phyloP scores from a whole-genome alignment of 805 yeast genomes.

The Kluyveromyces aestuarii region DNA sequence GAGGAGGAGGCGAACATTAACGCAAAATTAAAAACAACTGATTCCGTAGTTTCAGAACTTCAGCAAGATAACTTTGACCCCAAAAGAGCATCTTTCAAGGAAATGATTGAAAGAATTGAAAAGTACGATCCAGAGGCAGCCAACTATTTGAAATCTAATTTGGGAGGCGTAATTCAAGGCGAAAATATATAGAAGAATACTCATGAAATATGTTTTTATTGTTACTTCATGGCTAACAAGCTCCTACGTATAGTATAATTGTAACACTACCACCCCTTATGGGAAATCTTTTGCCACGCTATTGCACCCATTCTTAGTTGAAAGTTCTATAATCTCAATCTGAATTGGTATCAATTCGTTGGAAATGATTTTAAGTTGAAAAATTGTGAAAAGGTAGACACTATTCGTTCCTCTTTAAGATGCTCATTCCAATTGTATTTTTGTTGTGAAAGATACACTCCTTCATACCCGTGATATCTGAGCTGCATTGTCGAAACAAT shows the following conservation, averaged over 20 bases:
- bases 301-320: neutral
- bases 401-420: neutral
- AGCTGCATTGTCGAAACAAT: neutral
- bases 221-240: no score
- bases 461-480: neutral
- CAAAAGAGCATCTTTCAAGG: slow-evolving; percentile 22
- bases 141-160: slow-evolving; percentile 9
- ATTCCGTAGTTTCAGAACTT: neutral
- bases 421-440: no score
- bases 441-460: no score
- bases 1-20: slow-evolving; percentile 22
- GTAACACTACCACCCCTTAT: neutral
- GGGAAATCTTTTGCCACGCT: neutral
- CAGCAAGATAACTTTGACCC: slow-evolving; percentile 16
- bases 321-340: neutral
- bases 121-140: slow-evolving; percentile 21
- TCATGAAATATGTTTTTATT: neutral
- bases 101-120: slow-evolving; percentile 20
- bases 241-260: no score
- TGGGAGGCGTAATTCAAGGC: slow-evolving; percentile 21
- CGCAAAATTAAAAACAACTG: slow-evolving; percentile 7
- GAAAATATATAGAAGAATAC: slow-evolving; percentile 9
- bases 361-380: neutral
- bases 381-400: neutral
- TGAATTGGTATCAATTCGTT: neutral